A percentile compares a stretch with the other conserved stretches of the same genome.
These are phyloP conservation scores for Apophysomyces variabilis DNA, from an alignment of 371 early-diverging fungal genomes.

Conservation along the genomic window DNA sequence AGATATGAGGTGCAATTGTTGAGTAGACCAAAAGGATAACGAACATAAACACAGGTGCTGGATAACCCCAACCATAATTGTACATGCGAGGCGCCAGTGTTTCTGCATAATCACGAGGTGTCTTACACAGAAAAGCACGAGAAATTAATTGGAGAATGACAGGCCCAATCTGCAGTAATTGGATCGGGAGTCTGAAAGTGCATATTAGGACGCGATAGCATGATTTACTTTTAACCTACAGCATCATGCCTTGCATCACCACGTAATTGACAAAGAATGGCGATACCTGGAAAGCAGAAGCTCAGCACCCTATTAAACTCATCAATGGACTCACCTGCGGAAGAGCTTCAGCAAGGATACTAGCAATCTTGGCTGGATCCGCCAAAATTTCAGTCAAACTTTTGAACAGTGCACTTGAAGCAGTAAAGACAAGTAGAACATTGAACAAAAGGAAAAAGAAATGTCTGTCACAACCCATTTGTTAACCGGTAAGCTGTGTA, in stretches of 20 bases:
- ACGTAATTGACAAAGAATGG: conserved; percentile 74
- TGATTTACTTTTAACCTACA: conserved; percentile 33
- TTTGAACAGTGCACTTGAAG: conserved; percentile 79
- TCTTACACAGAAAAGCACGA: conserved; percentile 58
- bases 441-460: conserved; percentile 90
- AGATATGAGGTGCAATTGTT: conserved; percentile 80
- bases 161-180: conserved; percentile 65
- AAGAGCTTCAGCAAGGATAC: conserved; percentile 71
- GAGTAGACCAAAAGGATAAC: conserved; percentile 79
- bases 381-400: conserved; percentile 72
- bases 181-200: conserved; percentile 55
- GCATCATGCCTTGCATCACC: conserved; percentile 62
- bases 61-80: conserved; percentile 73
- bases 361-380: conserved; percentile 69
- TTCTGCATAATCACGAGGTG: conserved; percentile 73
- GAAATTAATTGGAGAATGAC: conserved; percentile 58
- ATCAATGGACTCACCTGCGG: conserved; percentile 48
- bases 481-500: background rate
- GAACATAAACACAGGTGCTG: conserved; percentile 75
- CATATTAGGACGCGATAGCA: background rate
- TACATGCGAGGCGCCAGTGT: conserved; percentile 65
- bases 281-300: conserved; percentile 41
- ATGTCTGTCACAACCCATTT: conserved; percentile 54
- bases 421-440: conserved; percentile 83
- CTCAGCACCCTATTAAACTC: background rate